Evolutionary conservation across 306 rosid species (phyloP).

Genomic region (Cicer cuneatum): DNA sequence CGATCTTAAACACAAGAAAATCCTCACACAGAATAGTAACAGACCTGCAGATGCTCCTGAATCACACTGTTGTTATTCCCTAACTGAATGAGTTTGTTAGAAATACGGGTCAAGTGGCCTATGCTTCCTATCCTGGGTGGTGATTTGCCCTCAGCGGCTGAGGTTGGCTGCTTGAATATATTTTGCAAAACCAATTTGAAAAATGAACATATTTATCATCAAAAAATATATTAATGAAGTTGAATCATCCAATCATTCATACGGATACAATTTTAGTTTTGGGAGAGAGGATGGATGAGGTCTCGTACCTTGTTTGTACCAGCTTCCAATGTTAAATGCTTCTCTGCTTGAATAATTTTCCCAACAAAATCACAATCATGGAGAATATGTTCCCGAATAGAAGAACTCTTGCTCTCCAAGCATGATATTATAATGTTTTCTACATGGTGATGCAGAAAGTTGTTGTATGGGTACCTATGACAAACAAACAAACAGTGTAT

Average conservation of each 20-base stretch:
- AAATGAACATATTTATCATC: constrained; percentile 20
- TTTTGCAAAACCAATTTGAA: constrained; percentile 38
- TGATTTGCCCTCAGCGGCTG: constrained; percentile 71
- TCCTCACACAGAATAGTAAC: constrained; percentile 33
- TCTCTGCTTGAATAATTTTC: constrained; percentile 80
- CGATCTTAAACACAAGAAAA: constrained; percentile 12
- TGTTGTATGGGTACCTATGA: constrained; percentile 91
- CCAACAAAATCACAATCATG: constrained; percentile 78
- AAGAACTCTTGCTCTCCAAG: constrained; percentile 86
- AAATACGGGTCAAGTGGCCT: constrained; percentile 92
- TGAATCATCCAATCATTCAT: not conserved
- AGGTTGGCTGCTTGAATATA: constrained; percentile 76
- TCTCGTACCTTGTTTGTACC: constrained; percentile 67
- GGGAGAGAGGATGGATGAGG: not conserved
- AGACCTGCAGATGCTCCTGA: constrained; percentile 78
- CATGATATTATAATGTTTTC: constrained; percentile 82
- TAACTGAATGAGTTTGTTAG: constrained; percentile 84
- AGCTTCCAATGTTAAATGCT: constrained; percentile 60
- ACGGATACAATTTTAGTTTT: constrained; percentile 22
- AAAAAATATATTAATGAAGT: not conserved
- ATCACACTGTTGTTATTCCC: constrained; percentile 70
- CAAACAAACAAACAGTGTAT: constrained; percentile 41
- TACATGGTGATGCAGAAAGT: constrained; percentile 92
- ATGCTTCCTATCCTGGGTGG: constrained; percentile 86
- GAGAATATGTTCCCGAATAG: constrained; percentile 78